phyloP scores from a whole-genome alignment of 108 stramenopile species.

The Nitzschia palea region DNA sequence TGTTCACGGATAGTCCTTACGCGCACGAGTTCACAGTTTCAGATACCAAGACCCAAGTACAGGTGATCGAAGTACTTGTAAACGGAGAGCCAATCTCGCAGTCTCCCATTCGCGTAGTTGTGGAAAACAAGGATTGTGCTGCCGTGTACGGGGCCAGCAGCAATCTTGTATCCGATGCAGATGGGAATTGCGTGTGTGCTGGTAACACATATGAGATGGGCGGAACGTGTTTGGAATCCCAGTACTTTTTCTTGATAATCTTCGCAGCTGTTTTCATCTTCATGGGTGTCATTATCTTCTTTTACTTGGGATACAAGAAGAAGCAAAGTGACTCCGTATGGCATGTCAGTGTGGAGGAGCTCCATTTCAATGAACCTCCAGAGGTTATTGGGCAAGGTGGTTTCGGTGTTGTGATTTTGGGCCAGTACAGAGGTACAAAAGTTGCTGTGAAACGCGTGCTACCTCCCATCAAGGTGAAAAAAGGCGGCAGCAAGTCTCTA shows the following conservation, averaged over 20 bases:
- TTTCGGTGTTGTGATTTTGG: slow-evolving; percentile 43
- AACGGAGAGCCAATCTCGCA: slow-evolving; percentile 32
- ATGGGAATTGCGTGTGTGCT: slow-evolving; percentile 16
- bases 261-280: background rate
- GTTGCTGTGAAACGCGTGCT: slow-evolving; percentile 53
- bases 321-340: slow-evolving; percentile 17
- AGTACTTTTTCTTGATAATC: slow-evolving; percentile 12
- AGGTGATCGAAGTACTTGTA: slow-evolving; percentile 26
- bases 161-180: slow-evolving; percentile 2
- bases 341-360: slow-evolving; percentile 27
- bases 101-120: slow-evolving; percentile 30
- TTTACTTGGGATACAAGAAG: slow-evolving; percentile 4
- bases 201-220: slow-evolving; percentile 2
- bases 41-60: background rate
- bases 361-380: slow-evolving; percentile 26
- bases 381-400: slow-evolving; percentile 41
- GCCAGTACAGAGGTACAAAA: slow-evolving; percentile 43
- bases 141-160: background rate
- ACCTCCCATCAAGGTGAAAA: slow-evolving; percentile 7
- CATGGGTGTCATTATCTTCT: background rate
- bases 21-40: slow-evolving; percentile 19
- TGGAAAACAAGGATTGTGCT: slow-evolving; percentile 6
- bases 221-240: slow-evolving; percentile 4
- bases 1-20: background rate
- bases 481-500: background rate